A percentile compares a stretch with the other conserved stretches of the same genome.
Conservation (phyloP, 805 yeast genomes). For the Saccharomyces mikatae region DNA sequence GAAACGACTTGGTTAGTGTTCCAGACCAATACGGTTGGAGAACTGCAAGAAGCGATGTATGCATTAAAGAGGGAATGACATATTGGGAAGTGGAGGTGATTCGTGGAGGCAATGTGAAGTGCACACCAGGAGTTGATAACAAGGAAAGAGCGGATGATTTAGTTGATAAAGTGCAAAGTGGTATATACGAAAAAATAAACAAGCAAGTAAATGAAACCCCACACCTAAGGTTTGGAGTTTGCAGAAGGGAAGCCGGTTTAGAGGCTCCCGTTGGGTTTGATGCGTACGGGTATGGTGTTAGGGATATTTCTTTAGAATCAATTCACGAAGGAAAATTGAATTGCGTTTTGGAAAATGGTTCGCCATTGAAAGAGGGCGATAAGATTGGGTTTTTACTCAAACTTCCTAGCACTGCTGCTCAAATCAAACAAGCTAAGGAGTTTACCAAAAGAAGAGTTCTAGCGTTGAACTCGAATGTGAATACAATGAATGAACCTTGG, state of each 20-base stretch:
- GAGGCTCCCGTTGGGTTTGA: slow-evolving; percentile 97
- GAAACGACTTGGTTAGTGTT: slow-evolving; percentile 32
- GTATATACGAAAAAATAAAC: slow-evolving; percentile 10
- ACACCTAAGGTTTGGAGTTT: slow-evolving; percentile 78
- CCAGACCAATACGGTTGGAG: slow-evolving; percentile 73
- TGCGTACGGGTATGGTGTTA: slow-evolving; percentile 84
- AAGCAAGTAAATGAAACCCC: slow-evolving; percentile 27
- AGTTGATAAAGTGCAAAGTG: neutral
- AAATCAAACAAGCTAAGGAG: slow-evolving; percentile 34
- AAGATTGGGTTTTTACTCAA: slow-evolving; percentile 68
- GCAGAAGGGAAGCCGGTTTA: slow-evolving; percentile 75
- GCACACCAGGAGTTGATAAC: slow-evolving; percentile 20
- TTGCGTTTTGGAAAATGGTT: slow-evolving; percentile 41
- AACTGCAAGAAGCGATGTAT: slow-evolving; percentile 63
- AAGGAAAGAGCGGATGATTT: neutral
- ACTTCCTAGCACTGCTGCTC: slow-evolving; percentile 49
- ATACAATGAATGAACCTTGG: slow-evolving; percentile 2
- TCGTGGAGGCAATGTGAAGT: slow-evolving; percentile 25
- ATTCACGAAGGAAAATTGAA: slow-evolving; percentile 42
- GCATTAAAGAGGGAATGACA: slow-evolving; percentile 69
- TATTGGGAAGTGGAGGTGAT: slow-evolving; percentile 70
- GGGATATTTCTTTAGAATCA: slow-evolving; percentile 70
- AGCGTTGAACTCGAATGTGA: slow-evolving; percentile 12
- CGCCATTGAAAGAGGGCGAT: slow-evolving; percentile 64
- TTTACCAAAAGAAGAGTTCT: slow-evolving; percentile 31